Base-by-base conservation (phyloP, 768 basidiomycete species). In the Podaxis sp. region DNA sequence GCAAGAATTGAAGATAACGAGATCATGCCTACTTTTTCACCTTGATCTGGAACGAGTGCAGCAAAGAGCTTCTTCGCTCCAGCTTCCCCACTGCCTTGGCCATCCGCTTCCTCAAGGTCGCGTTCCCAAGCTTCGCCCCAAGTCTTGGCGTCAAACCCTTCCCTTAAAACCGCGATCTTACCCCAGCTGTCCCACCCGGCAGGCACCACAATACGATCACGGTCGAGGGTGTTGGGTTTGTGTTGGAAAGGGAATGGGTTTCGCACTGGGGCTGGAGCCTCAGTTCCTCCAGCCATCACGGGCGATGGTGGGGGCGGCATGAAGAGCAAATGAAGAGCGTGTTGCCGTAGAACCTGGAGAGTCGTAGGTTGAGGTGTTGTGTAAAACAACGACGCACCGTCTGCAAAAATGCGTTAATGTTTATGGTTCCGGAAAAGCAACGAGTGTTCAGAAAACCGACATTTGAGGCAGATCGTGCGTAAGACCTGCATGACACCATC, bases 131-230 rank as follows among this genome's bases (percentile, higher is more conserved):
- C 89, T 60, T 90, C 89, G 3, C 87, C 89, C 86, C 88, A 90
- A 50, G 77, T 69, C 62, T 85, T 87, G 1, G 91, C 86, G 56
- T 97, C 94, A 66, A 98, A 99, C 0, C 91, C 91, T 42, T 98
- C 97, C 59, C 94, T 77, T 57, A 98, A 75, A 1, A 98, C 89
- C 2, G 82, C 78, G 60, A 98, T 96, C 77, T 98, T 98, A 0
- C 95, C 95, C 91, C 93, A 97, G 65, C 91, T 93, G 69, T 98
- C 97, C 97, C 97, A 99, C 0, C 97, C 97, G 1, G 93, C 84
- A 1, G 96, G 97, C 5, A 98, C 87, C 47, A 97, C 84, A 55
- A 98, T 89, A 11, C 85, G 88, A 68, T 98, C 95, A 35, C 97
- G 86, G 70, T 98, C 97, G 50, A 98, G 78, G 0, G 91, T 89